Percentiles rank a stretch among this genome's conserved stretches.
Evolutionary conservation across 257 asterid genomes (phyloP).

Genomic region (Nicotiana noctiflora): DNA sequence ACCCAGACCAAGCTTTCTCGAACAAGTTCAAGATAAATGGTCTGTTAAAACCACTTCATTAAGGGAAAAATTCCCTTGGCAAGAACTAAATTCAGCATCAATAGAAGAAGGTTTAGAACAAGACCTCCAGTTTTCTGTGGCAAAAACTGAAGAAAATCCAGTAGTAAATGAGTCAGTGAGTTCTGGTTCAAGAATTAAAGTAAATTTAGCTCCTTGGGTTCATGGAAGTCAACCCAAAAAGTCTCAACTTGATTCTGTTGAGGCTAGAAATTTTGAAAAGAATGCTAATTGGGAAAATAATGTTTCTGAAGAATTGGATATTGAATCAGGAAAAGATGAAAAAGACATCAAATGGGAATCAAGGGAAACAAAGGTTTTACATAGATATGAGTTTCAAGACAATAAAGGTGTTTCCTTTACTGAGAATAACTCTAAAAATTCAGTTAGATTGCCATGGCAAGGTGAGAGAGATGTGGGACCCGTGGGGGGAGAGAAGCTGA

Average conservation of each 20-base stretch:
- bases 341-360: neutral
- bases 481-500: conserved; percentile 22
- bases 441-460: conserved; percentile 54
- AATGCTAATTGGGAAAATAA: too few relatives aligned
- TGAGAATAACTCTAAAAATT: neutral
- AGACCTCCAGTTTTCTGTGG: neutral
- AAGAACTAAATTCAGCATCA: conserved; percentile 16
- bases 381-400: neutral
- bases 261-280: too few relatives aligned
- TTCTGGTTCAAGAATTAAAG: conserved; percentile 24
- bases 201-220: conserved; percentile 63
- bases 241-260: conserved; percentile 1
- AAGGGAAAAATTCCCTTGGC: conserved; percentile 73
- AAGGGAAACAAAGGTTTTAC: neutral
- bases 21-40: conserved; percentile 76
- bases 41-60: conserved; percentile 47
- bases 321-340: neutral
- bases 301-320: neutral
- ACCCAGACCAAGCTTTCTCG: conserved; percentile 78
- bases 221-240: conserved; percentile 40
- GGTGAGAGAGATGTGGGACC: conserved; percentile 22
- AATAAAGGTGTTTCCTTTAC: too few relatives aligned
- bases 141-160: conserved; percentile 16
- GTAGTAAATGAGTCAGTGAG: conserved; percentile 14
- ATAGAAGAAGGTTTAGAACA: conserved; percentile 26